These are phyloP conservation scores for Tuber indicum DNA, from an alignment of 495 filamentous ascomycete species.

Conservation along the genomic window DNA sequence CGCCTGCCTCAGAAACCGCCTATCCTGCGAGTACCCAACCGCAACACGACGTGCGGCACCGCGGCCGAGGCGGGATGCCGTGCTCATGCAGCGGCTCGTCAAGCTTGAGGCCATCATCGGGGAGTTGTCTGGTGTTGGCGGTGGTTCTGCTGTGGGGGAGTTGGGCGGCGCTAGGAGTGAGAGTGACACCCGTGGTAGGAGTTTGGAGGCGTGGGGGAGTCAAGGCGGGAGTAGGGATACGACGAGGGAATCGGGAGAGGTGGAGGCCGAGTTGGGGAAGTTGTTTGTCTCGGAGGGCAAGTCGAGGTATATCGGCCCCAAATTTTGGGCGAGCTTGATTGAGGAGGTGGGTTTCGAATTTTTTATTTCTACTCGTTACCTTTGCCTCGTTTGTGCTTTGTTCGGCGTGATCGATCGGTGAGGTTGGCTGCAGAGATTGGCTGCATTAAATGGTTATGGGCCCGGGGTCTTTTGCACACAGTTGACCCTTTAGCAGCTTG, in stretches of 20 bases:
- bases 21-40: slow-evolving; percentile 35
- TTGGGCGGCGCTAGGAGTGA: not conserved
- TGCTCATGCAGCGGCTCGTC: slow-evolving; percentile 28
- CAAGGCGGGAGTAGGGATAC: not conserved
- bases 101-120: slow-evolving; percentile 30
- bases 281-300: slow-evolving; percentile 31
- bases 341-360: slow-evolving; percentile 15
- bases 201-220: not conserved
- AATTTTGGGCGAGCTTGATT: slow-evolving; percentile 29
- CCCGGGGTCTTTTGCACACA: not conserved
- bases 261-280: slow-evolving; percentile 26
- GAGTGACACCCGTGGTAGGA: not conserved
- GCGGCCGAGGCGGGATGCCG: slow-evolving; percentile 26
- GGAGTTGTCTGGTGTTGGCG: slow-evolving; percentile 14
- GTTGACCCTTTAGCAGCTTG: not conserved
- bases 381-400: not conserved
- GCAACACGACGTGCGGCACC: slow-evolving; percentile 22
- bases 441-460: not conserved
- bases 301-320: slow-evolving; percentile 32
- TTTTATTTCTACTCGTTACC: not conserved
- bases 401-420: not conserved
- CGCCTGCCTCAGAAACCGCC: slow-evolving; percentile 31
- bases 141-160: not conserved
- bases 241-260: slow-evolving; percentile 8
- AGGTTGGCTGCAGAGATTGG: not conserved